phyloP scores from a whole-genome alignment of 768 basidiomycete species.

The Podaxis sp. region DNA sequence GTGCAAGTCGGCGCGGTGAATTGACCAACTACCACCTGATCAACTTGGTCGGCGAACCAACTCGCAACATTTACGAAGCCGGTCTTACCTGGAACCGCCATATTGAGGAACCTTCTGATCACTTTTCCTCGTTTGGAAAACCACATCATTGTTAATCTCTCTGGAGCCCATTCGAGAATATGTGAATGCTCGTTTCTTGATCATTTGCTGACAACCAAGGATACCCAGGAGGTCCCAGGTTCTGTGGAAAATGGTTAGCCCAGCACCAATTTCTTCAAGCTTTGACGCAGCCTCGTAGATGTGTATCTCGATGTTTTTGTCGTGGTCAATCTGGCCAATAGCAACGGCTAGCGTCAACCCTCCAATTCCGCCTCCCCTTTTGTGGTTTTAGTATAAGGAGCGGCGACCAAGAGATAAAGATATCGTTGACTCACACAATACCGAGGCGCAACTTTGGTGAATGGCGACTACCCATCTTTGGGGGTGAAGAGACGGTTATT shows the following conservation, averaged over 20 bases:
- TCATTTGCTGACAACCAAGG: constrained; percentile 21
- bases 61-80: neutral
- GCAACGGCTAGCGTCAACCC: constrained; percentile 28
- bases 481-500: neutral
- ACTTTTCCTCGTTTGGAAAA: constrained; percentile 31
- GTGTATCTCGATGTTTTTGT: constrained; percentile 29
- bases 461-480: neutral
- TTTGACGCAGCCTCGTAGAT: constrained; percentile 40
- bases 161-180: neutral
- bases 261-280: constrained; percentile 39
- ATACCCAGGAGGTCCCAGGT: constrained; percentile 29
- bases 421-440: constrained; percentile 3
- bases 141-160: constrained; percentile 8
- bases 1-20: constrained; percentile 56
- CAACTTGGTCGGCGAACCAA: neutral
- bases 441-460: constrained; percentile 2
- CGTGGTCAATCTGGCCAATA: constrained; percentile 25
- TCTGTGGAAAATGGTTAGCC: constrained; percentile 32
- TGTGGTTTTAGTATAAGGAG: neutral
- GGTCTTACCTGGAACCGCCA: constrained; percentile 27
- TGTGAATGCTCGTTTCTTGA: constrained; percentile 10
- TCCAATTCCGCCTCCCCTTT: constrained; percentile 32
- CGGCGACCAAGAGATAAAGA: neutral
- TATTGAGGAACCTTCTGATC: constrained; percentile 29
- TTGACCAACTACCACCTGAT: constrained; percentile 20